These are phyloP conservation scores for Gremmenia infestans DNA, from an alignment of 2,329 filamentous ascomycete species.

Conservation along the genomic window DNA sequence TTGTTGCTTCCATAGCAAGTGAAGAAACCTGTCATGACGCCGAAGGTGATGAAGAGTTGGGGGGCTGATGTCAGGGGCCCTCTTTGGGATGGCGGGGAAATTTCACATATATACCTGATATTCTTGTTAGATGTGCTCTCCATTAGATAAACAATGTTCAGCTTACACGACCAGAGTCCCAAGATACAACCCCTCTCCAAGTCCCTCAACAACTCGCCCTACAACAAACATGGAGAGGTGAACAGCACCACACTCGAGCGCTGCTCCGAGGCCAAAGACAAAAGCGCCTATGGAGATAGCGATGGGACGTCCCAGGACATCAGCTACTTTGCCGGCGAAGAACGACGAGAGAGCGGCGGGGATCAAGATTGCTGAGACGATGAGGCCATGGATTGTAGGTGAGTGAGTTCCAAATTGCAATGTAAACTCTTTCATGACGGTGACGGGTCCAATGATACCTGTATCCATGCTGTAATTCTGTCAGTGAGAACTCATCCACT, in stretches of 20 bases:
- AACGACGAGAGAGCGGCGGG: slow-evolving; percentile 53
- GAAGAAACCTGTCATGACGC: slow-evolving; percentile 53
- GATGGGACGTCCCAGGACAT: slow-evolving; percentile 44
- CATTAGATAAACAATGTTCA: not conserved
- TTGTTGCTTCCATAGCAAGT: slow-evolving; percentile 51
- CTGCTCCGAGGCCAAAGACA: slow-evolving; percentile 48
- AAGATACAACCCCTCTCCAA: slow-evolving; percentile 55
- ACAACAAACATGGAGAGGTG: slow-evolving; percentile 48
- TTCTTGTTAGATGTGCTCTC: slow-evolving; percentile 32
- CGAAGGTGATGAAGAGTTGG: slow-evolving; percentile 47
- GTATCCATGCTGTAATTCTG: slow-evolving; percentile 37
- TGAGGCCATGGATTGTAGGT: slow-evolving; percentile 49
- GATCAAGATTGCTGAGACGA: slow-evolving; percentile 55
- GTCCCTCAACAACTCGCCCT: slow-evolving; percentile 50
- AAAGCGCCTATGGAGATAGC: slow-evolving; percentile 45
- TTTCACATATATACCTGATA: slow-evolving; percentile 55
- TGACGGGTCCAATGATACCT: slow-evolving; percentile 47
- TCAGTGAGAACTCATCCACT: not conserved
- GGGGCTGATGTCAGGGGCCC: slow-evolving; percentile 48
- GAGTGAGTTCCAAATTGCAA: slow-evolving; percentile 44
- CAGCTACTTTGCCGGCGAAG: slow-evolving; percentile 50
- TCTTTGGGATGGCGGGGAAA: slow-evolving; percentile 46
- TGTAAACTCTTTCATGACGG: slow-evolving; percentile 43
- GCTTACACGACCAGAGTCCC: slow-evolving; percentile 48
- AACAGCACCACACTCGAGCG: slow-evolving; percentile 45